Evolutionary conservation across 129 eudicot genomes (phyloP).

Genomic region (Solidago caesia): DNA sequence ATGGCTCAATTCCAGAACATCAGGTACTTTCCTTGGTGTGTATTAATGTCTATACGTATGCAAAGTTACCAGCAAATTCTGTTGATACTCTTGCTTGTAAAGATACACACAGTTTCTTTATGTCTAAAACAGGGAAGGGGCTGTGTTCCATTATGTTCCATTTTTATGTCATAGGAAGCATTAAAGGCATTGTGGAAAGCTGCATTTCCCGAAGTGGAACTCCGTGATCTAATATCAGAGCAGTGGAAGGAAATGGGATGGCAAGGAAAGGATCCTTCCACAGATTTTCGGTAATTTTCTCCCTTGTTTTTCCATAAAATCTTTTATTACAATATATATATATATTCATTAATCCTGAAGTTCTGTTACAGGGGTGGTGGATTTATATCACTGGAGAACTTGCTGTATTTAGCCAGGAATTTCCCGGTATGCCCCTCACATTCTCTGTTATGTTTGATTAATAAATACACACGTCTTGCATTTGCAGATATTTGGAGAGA

Average conservation of each 20-base stretch:
- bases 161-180: conserved; percentile 59
- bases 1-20: conserved; percentile 74
- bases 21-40: conserved; percentile 49
- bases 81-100: not conserved
- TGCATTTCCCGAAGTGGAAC: conserved; percentile 90
- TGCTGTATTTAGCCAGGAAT: conserved; percentile 36
- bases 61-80: not conserved
- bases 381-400: conserved; percentile 43
- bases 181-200: conserved; percentile 84
- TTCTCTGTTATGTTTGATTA: not conserved
- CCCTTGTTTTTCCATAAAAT: conserved; percentile 2
- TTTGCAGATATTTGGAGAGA: not conserved
- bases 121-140: conserved; percentile 2
- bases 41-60: not conserved
- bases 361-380: conserved; percentile 42
- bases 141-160: not conserved
- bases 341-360: conserved; percentile 19
- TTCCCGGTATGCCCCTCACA: conserved; percentile 28
- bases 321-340: not conserved
- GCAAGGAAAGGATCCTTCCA: conserved; percentile 99
- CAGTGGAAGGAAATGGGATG: conserved; percentile 99
- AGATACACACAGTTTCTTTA: not conserved
- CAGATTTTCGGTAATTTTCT: conserved; percentile 76
- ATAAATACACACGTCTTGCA: not conserved
- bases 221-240: conserved; percentile 75